Evolutionary conservation across 2,329 filamentous ascomycete species (phyloP), one percentile per base, ranked within the genome.

Genomic region (Calonectria leucothoes): DNA sequence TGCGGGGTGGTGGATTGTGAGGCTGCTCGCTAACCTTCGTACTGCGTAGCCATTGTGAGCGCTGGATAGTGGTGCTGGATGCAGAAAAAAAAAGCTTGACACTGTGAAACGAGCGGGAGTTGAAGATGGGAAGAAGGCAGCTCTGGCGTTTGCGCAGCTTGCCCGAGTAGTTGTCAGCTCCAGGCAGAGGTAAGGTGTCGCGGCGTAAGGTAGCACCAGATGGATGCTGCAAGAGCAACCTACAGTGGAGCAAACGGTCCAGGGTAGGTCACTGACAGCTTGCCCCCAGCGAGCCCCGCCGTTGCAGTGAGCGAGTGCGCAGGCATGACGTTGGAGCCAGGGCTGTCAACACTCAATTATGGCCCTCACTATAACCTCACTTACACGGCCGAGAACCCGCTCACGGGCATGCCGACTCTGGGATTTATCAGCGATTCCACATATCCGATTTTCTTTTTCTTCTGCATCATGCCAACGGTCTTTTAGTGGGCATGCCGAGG

Each of bases 1-100:
- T 42, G 69, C 65, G 66, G 71, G 66, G 71, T 45, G 66, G 45
- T n/a, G n/a, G 57, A 45, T 45, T 67, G 51, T 61, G 35, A 15
- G 69, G 70, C 74, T 65, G 49, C 70, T n/a, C 59, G 49, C 70
- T n/a, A 31, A 88, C 90, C 85, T 86, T 91, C 90, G 82, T 91
- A 91, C 77, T 89, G 89, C 23, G 87, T 90, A 64, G 89, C 84
- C 89, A 91, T 91, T 77, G 65, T 83, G 80, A 68, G 63, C 49
- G 69, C 17, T 33, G 11, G 12, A 66, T 61, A 65, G 25, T 52
- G 51, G 61, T 52, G n/a, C n/a, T 20, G 49, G 49, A 23, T 39
- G 10, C 48, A 49, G 70, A 31, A 57, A 6, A 45, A 31, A 57
- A 6, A 45, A 25, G 6, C 45, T n/a, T 39, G 23, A 17, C 29